Evolutionary conservation across 768 basidiomycete species (phyloP).

Genomic region (Agaricus subrufescens): DNA sequence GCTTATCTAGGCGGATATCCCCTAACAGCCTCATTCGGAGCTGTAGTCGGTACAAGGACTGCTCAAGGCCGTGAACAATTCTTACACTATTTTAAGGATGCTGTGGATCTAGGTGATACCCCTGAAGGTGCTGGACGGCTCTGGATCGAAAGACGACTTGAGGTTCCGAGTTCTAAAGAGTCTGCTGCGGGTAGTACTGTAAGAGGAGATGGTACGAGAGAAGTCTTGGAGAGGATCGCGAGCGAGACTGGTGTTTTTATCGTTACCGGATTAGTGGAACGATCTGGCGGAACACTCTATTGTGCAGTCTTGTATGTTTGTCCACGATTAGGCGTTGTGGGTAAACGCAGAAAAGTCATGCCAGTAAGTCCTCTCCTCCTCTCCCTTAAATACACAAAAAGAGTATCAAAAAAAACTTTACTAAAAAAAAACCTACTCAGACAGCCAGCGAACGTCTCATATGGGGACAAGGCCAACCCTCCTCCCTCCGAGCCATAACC

Average conservation of each 20-base stretch:
- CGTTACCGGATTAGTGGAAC: constrained; percentile 58
- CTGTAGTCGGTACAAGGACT: constrained; percentile 43
- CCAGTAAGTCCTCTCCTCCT: constrained; percentile 22
- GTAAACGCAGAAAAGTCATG: constrained; percentile 59
- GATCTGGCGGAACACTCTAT: constrained; percentile 55
- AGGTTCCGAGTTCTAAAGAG: neutral
- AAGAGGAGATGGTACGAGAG: neutral
- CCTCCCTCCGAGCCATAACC: constrained; percentile 44
- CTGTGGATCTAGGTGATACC: constrained; percentile 50
- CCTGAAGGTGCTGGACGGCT: constrained; percentile 31
- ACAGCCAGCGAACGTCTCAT: constrained; percentile 56
- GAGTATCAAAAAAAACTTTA: neutral
- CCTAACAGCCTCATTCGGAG: constrained; percentile 50
- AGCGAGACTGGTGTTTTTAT: constrained; percentile 46
- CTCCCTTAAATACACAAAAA: too few species aligned
- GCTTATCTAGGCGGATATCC: constrained; percentile 47
- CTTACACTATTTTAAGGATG: constrained; percentile 46
- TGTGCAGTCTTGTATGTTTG: constrained; percentile 57
- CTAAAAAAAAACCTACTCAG: neutral
- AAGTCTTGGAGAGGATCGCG: constrained; percentile 39
- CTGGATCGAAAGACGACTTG: neutral
- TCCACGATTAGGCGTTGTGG: constrained; percentile 46
- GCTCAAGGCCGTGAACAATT: constrained; percentile 55
- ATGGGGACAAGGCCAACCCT: constrained; percentile 59
- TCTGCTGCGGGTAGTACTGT: neutral